Percentiles rank a stretch among this genome's conserved stretches.
Conservation (phyloP, 2,329 filamentous ascomycete species). For the Talaromyces sp. region DNA sequence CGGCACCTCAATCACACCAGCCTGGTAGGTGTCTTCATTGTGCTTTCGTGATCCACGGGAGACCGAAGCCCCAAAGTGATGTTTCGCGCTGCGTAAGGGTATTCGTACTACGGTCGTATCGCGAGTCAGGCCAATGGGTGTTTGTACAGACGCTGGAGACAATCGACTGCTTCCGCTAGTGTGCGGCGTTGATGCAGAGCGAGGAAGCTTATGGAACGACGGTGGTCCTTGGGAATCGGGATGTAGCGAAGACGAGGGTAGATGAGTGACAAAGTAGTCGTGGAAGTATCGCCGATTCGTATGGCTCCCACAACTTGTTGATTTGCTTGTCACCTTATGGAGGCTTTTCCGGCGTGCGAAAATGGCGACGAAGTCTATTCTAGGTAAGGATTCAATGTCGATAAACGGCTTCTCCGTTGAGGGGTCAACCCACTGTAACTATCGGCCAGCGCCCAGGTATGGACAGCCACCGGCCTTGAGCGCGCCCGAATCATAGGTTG, state of each 20-base stretch:
- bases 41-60: constrained; percentile 78
- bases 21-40: constrained; percentile 93
- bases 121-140: constrained; percentile 55
- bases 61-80: constrained; percentile 82
- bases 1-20: constrained; percentile 86
- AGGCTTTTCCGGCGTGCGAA: constrained; percentile 30
- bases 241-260: constrained; percentile 88
- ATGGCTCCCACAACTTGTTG: background rate
- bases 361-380: constrained; percentile 34
- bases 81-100: constrained; percentile 86
- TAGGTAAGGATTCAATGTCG: constrained; percentile 17
- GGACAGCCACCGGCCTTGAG: constrained; percentile 39
- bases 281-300: constrained; percentile 62
- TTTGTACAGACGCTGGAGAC: constrained; percentile 57
- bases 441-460: constrained; percentile 37
- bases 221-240: constrained; percentile 70
- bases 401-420: background rate
- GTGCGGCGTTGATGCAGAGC: constrained; percentile 78
- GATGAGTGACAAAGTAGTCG: constrained; percentile 94
- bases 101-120: constrained; percentile 94
- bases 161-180: constrained; percentile 45
- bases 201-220: constrained; percentile 79
- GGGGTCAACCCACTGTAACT: constrained; percentile 33
- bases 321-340: constrained; percentile 20
- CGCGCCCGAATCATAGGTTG: constrained; percentile 35